These are phyloP conservation scores for Lichtheimia corymbifera DNA, from an alignment of 371 early-diverging fungal species.

Conservation along the genomic window DNA sequence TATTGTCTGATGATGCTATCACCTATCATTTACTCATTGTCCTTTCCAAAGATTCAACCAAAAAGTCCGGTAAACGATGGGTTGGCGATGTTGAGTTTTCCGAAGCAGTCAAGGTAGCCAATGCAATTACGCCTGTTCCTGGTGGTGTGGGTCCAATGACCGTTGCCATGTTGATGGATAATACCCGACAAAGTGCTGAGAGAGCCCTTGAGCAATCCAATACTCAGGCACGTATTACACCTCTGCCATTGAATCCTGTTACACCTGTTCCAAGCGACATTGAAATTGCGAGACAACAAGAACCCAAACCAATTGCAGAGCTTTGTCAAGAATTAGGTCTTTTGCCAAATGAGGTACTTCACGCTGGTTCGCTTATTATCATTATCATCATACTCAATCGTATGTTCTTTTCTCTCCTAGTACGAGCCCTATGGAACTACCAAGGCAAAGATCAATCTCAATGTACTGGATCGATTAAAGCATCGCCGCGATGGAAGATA, in stretches of 20 bases:
- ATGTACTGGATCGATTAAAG: constrained; percentile 78
- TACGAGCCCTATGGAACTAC: constrained; percentile 84
- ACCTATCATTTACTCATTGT: not conserved
- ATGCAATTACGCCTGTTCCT: constrained; percentile 90
- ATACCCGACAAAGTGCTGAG: constrained; percentile 76
- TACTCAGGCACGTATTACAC: constrained; percentile 53
- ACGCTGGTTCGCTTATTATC: not conserved
- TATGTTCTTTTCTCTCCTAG: constrained; percentile 33
- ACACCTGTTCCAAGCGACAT: constrained; percentile 90
- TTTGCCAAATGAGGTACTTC: constrained; percentile 55
- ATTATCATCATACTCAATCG: not conserved
- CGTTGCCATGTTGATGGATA: constrained; percentile 91
- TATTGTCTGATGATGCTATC: not conserved
- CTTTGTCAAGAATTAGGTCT: constrained; percentile 89
- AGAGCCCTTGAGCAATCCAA: constrained; percentile 30
- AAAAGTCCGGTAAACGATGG: constrained; percentile 82
- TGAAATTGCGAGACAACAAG: constrained; percentile 87
- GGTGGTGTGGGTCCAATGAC: constrained; percentile 98
- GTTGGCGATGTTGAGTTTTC: constrained; percentile 92
- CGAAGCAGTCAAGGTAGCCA: constrained; percentile 65
- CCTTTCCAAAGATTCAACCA: constrained; percentile 61
- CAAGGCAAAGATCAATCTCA: constrained; percentile 89
- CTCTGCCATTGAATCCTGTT: constrained; percentile 64
- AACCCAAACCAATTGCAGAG: constrained; percentile 77
- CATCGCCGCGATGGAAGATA: constrained; percentile 85